Evolutionary conservation across 2,329 filamentous ascomycete genomes (phyloP), one percentile per base, ranked within the genome.

Genomic region (Botryotinia calthae): DNA sequence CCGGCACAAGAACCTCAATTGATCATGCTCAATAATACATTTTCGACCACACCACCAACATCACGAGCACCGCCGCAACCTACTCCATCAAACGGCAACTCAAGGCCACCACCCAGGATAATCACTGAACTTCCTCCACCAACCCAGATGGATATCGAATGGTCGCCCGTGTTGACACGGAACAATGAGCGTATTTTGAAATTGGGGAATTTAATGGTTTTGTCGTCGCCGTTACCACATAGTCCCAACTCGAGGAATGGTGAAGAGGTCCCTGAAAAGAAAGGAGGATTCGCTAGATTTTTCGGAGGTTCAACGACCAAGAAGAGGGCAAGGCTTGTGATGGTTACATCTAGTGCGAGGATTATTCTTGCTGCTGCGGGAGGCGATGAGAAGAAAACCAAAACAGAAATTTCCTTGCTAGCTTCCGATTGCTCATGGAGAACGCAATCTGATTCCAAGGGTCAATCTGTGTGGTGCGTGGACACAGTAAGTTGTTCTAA

Each of bases 121-220:
- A 97, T 99, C 74, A 98, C 96, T 1, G 96, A 99, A 82, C 86
- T 99, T 16, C 94, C 96, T 25, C 95, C 96, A n/a, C 96, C 96
- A 0, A 97, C 93, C 68, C 96, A 98, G 81, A 85, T 99, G 40
- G 96, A 99, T 80, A 97, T 99, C 73, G 96, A 99, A 82, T 99
- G 96, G 96, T 98, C 95, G 0, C 96, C 96, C 0, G 95, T 99
- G 7, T 85, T 99, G 72, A 98, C 93, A 16, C 90, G 91, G 79
- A 91, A 90, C 74, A 98, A 98, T 79, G 96, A 99, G 82, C 89
- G 96, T 51, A 99, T 99, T 77, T 82, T 99, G 75, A 98, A 97
- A 82, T 86, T 99, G 34, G 96, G 96, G 2, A 97, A 99, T 79
- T 84, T 98, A 75, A 88, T 94, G 82, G 95, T 99, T 12, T 86